phyloP scores from a whole-genome alignment of 257 asterid species.

The Solanum clarkiae region DNA sequence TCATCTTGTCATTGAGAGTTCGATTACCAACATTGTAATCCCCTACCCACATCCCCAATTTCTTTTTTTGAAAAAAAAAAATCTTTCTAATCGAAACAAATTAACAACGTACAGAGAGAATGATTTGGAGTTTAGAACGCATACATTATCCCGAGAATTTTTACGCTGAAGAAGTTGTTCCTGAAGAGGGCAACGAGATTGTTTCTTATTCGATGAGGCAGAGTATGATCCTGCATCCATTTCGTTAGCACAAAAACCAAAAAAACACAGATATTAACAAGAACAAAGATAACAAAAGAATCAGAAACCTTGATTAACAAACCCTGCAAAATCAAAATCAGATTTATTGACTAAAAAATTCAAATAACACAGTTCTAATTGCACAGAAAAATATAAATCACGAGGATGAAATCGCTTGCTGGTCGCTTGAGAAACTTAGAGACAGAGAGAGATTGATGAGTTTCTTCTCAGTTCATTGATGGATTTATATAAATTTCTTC shows the following conservation, averaged over 20 bases:
- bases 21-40: not conserved
- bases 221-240: slow-evolving; percentile 74
- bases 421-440: not conserved
- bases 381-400: not conserved
- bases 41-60: not conserved
- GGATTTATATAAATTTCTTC: slow-evolving; percentile 1
- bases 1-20: not conserved
- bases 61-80: no score
- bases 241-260: slow-evolving; percentile 21
- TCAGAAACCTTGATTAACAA: not conserved
- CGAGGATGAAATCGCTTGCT: not conserved
- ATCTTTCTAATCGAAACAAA: not conserved
- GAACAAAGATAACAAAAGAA: not conserved
- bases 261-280: not conserved
- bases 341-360: not conserved
- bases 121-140: not conserved
- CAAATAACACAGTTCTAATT: not conserved
- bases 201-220: slow-evolving; percentile 38
- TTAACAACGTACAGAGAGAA: not conserved
- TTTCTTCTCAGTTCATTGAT: not conserved
- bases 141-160: slow-evolving; percentile 63
- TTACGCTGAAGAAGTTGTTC: slow-evolving; percentile 51
- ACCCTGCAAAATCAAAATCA: slow-evolving; percentile 34
- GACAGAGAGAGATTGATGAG: slow-evolving; percentile 15
- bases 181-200: slow-evolving; percentile 67